Evolutionary conservation across 2,329 filamentous ascomycete species (phyloP).

Genomic region (Cladobotryum mycophilum): DNA sequence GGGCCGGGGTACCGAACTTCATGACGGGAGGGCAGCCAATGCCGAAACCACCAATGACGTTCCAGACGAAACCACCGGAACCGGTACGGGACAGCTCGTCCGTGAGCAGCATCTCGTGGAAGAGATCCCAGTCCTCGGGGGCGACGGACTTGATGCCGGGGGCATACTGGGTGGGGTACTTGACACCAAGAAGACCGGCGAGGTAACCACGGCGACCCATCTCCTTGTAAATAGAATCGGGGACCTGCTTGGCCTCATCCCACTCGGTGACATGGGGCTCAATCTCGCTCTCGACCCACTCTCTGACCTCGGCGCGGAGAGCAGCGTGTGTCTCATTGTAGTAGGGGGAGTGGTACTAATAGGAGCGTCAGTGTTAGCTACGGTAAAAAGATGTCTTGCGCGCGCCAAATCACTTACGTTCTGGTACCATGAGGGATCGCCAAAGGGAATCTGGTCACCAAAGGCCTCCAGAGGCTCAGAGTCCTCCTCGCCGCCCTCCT

Average conservation of each 20-base stretch:
- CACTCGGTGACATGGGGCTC: conserved; percentile 91
- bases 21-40: conserved; percentile 89
- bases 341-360: conserved; percentile 92
- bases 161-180: conserved; percentile 72
- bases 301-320: conserved; percentile 81
- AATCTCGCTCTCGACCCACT: conserved; percentile 85
- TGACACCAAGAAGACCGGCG: conserved; percentile 79
- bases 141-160: conserved; percentile 70
- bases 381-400: too few species aligned
- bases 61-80: conserved; percentile 94
- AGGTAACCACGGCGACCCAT: conserved; percentile 92
- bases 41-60: conserved; percentile 90
- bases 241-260: conserved; percentile 92
- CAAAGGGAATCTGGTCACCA: conserved; percentile 83
- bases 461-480: conserved; percentile 75
- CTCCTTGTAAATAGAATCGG: conserved; percentile 84
- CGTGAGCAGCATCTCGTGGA: conserved; percentile 94
- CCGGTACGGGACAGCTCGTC: conserved; percentile 87
- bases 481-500: conserved; percentile 37
- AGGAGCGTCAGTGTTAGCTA: neutral
- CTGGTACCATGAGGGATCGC: conserved; percentile 92
- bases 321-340: conserved; percentile 91
- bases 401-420: too few species aligned
- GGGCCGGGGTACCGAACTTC: conserved; percentile 81
- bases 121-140: conserved; percentile 91